Evolutionary conservation across 2,329 filamentous ascomycete species (phyloP).

Genomic region (Zarea fungicola): DNA sequence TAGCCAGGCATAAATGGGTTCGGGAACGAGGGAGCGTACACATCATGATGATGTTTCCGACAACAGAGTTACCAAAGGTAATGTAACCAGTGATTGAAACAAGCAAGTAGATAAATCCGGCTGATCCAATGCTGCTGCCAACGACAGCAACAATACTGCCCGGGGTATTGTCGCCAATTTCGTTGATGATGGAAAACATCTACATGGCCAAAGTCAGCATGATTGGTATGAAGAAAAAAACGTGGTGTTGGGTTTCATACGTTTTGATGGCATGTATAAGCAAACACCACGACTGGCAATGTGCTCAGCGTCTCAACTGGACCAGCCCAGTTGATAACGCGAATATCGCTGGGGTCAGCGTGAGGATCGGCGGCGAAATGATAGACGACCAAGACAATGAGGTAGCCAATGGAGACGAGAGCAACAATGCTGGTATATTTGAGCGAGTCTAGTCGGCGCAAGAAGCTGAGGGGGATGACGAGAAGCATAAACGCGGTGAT

Average conservation of each 20-base stretch:
- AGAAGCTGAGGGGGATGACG: constrained; percentile 89
- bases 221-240: neutral
- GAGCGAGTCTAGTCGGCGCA: constrained; percentile 85
- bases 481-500: constrained; percentile 96
- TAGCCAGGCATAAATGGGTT: constrained; percentile 13
- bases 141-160: constrained; percentile 71
- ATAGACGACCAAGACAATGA: constrained; percentile 88
- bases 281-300: constrained; percentile 93
- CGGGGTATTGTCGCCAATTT: constrained; percentile 81
- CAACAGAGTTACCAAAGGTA: constrained; percentile 85
- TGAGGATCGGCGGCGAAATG: constrained; percentile 82
- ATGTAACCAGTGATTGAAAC: constrained; percentile 94
- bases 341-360: constrained; percentile 67
- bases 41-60: constrained; percentile 91
- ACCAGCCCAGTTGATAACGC: constrained; percentile 73
- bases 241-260: no score
- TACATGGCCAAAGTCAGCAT: constrained; percentile 37
- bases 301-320: constrained; percentile 74
- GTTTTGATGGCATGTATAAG: constrained; percentile 99
- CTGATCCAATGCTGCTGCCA: constrained; percentile 76
- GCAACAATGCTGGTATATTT: constrained; percentile 96
- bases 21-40: constrained; percentile 49
- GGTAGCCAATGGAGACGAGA: constrained; percentile 86
- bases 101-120: constrained; percentile 80
- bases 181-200: constrained; percentile 99